phyloP scores from a whole-genome alignment of 2,329 filamentous ascomycete species.

The Apiospora saccharicola region DNA sequence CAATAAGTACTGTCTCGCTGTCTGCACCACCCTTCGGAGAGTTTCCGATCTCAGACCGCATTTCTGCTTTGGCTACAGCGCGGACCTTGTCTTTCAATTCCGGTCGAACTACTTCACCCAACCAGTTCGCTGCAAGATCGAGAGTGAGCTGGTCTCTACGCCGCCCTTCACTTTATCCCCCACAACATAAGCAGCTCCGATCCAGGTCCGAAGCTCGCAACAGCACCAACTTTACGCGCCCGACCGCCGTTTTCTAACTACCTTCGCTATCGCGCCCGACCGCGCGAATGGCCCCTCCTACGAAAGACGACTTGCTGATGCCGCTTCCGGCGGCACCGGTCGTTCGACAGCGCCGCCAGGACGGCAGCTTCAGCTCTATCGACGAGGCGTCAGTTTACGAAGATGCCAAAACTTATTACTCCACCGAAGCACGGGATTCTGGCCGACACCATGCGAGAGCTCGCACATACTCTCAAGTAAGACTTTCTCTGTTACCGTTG shows the following conservation, averaged over 20 bases:
- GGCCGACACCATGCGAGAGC: conserved; percentile 58
- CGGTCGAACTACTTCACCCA: not conserved
- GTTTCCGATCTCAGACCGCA: conserved; percentile 13
- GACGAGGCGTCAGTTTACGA: conserved; percentile 60
- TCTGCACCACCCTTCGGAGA: not conserved
- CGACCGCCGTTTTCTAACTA: not conserved
- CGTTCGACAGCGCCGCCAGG: conserved; percentile 30
- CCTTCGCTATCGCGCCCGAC: not conserved
- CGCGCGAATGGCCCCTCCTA: conserved; percentile 15
- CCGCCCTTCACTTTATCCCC: not conserved
- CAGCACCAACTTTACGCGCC: not conserved
- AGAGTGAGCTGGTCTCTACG: conserved; percentile 1
- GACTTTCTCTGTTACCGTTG: conserved; percentile 22
- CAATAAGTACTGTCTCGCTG: conserved; percentile 1
- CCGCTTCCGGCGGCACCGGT: not conserved
- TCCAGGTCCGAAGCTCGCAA: conserved; percentile 10
- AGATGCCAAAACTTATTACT: conserved; percentile 67
- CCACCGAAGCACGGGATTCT: conserved; percentile 61
- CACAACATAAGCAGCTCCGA: conserved; percentile 4
- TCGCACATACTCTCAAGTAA: conserved; percentile 64
- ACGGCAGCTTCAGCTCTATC: conserved; percentile 45
- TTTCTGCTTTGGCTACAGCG: conserved; percentile 10
- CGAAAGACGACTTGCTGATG: conserved; percentile 21
- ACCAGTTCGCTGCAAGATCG: not conserved
- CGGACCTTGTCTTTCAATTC: not conserved